phyloP scores from a whole-genome alignment of 306 rosid genomes.

The Glycyrrhiza uralensis region DNA sequence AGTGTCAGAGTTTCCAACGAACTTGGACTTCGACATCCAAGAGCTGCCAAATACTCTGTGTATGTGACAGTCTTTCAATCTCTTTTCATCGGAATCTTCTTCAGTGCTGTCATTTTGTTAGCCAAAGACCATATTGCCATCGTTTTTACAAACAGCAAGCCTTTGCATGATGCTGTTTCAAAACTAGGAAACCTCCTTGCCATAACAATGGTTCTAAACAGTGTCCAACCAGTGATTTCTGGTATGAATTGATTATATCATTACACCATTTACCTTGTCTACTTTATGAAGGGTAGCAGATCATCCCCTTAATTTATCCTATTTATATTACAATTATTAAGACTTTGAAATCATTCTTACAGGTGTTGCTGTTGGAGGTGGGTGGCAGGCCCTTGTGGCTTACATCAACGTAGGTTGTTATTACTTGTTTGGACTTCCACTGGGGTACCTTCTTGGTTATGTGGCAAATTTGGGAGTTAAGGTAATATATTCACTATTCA shows the following conservation, averaged over 20 bases:
- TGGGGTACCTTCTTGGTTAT: constrained; percentile 73
- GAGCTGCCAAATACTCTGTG: constrained; percentile 75
- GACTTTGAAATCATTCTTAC: constrained; percentile 12
- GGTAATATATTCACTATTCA: constrained; percentile 37
- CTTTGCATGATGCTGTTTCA: constrained; percentile 53
- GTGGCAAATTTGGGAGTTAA: constrained; percentile 51
- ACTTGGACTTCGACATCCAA: constrained; percentile 74
- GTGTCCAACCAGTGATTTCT: constrained; percentile 88
- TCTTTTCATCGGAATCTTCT: constrained; percentile 60
- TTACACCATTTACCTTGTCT: constrained; percentile 3
- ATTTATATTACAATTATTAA: no score
- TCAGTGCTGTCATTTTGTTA: constrained; percentile 47
- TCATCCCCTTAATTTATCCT: background rate
- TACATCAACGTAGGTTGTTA: constrained; percentile 75
- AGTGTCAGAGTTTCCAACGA: constrained; percentile 46
- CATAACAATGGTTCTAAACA: constrained; percentile 71
- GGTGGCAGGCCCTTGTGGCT: constrained; percentile 89
- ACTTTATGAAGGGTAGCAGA: background rate
- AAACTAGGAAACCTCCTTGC: constrained; percentile 66
- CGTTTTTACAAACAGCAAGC: constrained; percentile 54
- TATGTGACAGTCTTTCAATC: constrained; percentile 64
- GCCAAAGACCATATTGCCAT: constrained; percentile 49
- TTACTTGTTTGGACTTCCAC: constrained; percentile 76
- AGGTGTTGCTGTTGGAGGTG: constrained; percentile 97
- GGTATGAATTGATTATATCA: constrained; percentile 41